A percentile compares a stretch with the other conserved stretches of the same genome.
These are phyloP conservation scores for Cylindricascospora bacillispora DNA, from an alignment of 1,139 yeast species.

Conservation along the genomic window DNA sequence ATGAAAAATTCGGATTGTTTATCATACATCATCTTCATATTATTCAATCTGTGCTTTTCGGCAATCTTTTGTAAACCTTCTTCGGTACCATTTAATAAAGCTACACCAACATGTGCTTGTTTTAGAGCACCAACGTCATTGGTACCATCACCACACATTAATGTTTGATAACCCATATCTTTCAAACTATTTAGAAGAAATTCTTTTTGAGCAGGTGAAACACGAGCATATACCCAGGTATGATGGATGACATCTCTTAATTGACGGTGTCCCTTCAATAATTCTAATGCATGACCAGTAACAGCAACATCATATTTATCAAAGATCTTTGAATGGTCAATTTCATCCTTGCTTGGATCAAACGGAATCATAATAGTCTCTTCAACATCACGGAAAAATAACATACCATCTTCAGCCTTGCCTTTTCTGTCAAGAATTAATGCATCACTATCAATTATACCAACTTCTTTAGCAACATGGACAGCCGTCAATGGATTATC, in stretches of 20 bases:
- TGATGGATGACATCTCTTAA: constrained; percentile 64
- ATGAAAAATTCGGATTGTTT: constrained; percentile 71
- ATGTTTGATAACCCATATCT: constrained; percentile 79
- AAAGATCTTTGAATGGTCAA: constrained; percentile 44
- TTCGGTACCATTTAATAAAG: constrained; percentile 91
- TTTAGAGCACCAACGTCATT: constrained; percentile 98
- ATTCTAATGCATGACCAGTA: constrained; percentile 80
- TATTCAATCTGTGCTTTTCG: constrained; percentile 62
- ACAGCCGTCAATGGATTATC: constrained; percentile 98
- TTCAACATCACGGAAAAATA: constrained; percentile 78
- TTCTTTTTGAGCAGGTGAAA: constrained; percentile 93
- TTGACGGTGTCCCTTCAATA: constrained; percentile 51
- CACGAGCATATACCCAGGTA: constrained; percentile 97
- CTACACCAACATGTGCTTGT: constrained; percentile 97
- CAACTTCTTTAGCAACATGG: constrained; percentile 92
- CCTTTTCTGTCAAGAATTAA: constrained; percentile 82
- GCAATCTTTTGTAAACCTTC: constrained; percentile 85
- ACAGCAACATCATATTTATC: constrained; percentile 74
- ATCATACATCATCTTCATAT: constrained; percentile 56
- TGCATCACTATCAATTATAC: constrained; percentile 69
- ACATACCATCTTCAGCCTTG: constrained; percentile 41
- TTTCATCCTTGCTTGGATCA: constrained; percentile 39
- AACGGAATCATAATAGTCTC: constrained; percentile 66
- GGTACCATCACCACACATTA: constrained; percentile 99
- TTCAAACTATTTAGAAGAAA: constrained; percentile 74